A percentile compares a stretch with the other conserved stretches of the same genome.
These are phyloP conservation scores for Monosporascus sp. DNA, from an alignment of 2,329 filamentous ascomycete genomes.

Conservation along the genomic window DNA sequence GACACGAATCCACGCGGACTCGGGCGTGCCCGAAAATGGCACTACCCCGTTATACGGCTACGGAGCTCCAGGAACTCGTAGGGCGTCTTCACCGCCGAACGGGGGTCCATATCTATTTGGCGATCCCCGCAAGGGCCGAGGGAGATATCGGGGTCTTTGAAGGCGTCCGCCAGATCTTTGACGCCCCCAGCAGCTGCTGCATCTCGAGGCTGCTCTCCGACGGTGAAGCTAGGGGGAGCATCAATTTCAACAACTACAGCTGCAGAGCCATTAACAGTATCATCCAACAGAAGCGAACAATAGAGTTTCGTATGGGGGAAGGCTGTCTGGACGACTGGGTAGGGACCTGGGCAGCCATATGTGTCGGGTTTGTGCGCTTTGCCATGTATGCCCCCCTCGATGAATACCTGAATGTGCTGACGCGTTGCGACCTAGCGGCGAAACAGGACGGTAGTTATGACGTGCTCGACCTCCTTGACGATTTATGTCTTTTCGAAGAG, in stretches of 20 bases:
- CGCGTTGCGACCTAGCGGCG: background rate
- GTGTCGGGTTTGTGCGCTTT: slow-evolving; percentile 6
- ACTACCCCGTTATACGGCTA: background rate
- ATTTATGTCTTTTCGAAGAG: slow-evolving; percentile 6
- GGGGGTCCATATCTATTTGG: too few species aligned
- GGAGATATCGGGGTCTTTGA: background rate
- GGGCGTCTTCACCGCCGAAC: too few species aligned
- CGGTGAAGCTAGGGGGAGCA: background rate
- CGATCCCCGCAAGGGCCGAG: background rate
- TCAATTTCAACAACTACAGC: background rate
- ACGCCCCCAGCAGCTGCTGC: background rate
- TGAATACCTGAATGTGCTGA: slow-evolving; percentile 1
- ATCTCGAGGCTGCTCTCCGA: background rate
- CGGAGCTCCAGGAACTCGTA: background rate
- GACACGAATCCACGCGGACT: background rate
- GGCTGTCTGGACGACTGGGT: slow-evolving; percentile 1
- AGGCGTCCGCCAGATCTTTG: background rate
- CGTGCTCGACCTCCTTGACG: slow-evolving; percentile 4
- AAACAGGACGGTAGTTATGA: slow-evolving; percentile 2
- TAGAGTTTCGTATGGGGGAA: slow-evolving; percentile 10
- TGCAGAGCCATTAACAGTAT: background rate
- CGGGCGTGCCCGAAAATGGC: background rate
- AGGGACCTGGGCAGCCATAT: slow-evolving; percentile 9
- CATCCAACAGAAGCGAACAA: background rate
- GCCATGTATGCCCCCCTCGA: slow-evolving; percentile 5